Conservation (phyloP, 176 grass and related monocot genomes). For the Oryza longistaminata region DNA sequence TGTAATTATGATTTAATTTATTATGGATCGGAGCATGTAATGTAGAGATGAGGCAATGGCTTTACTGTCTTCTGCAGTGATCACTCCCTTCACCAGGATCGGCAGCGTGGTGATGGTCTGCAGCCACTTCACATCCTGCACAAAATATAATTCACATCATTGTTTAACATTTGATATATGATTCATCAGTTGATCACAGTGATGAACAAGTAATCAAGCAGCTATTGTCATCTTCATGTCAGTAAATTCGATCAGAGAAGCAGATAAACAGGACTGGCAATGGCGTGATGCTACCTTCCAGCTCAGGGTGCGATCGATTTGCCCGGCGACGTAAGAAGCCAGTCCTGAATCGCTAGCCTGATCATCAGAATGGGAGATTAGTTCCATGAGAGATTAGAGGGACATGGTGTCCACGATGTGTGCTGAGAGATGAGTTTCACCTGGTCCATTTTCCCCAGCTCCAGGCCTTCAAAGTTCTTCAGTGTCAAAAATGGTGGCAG, state of each 20-base stretch:
- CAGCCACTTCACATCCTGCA: conserved; percentile 91
- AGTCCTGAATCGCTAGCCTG: conserved; percentile 87
- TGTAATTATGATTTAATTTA: no score
- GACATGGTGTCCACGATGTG: not conserved
- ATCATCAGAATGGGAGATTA: not conserved
- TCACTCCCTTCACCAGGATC: conserved; percentile 93
- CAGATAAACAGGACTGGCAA: not conserved
- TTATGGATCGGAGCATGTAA: not conserved
- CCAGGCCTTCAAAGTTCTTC: conserved; percentile 91
- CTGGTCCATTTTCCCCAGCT: conserved; percentile 94
- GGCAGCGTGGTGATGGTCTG: conserved; percentile 92
- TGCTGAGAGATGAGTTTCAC: conserved; percentile 44
- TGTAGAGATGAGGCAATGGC: not conserved
- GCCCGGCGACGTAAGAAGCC: conserved; percentile 91
- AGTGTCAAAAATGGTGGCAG: conserved; percentile 85
- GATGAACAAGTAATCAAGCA: not conserved
- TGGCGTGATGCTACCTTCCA: conserved; percentile 62
- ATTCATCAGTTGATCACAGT: not conserved
- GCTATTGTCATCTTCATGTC: not conserved
- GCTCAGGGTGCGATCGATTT: conserved; percentile 91
- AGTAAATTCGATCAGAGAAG: not conserved
- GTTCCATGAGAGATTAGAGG: conserved; percentile 5
- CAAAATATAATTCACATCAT: not conserved
- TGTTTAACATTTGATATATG: not conserved
- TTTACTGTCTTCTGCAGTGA: conserved; percentile 91